Evolutionary conservation across 2,329 filamentous ascomycete species (phyloP), one percentile per base, ranked within the genome.

Genomic region (Ceratocystis cacaofunesta): DNA sequence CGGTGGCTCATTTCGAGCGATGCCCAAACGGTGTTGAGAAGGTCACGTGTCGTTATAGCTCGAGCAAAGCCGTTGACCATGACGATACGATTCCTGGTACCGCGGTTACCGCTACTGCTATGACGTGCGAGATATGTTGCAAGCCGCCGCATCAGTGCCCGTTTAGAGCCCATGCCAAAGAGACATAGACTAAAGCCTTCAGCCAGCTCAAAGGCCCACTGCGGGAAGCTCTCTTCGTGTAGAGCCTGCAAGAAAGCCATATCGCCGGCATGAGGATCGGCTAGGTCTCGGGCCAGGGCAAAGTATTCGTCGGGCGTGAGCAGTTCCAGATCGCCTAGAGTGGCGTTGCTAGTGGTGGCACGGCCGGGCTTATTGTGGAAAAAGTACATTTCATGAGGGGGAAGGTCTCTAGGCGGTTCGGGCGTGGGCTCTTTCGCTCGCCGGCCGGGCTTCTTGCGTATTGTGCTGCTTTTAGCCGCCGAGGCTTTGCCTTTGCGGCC

Each of bases 281-380:
- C 80, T 36, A 89, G 78, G 55, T 77, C 69, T 12, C 66, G 66
- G 2, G 66, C 66, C 36, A 87, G 76, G 57, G 83, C 79, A 70
- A 95, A 95, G 75, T 94, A 99, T 72, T 96, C 90, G 66, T 97
- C 92, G 71, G 96, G 92, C 1, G 89, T 91, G 66, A 97, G 84
- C 10, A 96, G 78, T 3, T 84, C 79, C 43, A 95, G 78, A 3
- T 87, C 85, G 0, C 87, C 81, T 4, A 97, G 79, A 0, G 85
- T 95, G 69, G 94, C 94, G 72, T 89, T 88, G 1, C 92, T 96
- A 0, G 92, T 96, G 75, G 92, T 92, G 57, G 84, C 80, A 3
- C 85, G 82, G 1, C 90, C 91, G 0, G 89, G 85, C 61, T 90
- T 86, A 73, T 95, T 96, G 72, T 97, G 90, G 72, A 87, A 89